Evolutionary conservation across 1,284 basidiomycete species (phyloP), one percentile per base, ranked within the genome.

Genomic region (Mycena sp.): DNA sequence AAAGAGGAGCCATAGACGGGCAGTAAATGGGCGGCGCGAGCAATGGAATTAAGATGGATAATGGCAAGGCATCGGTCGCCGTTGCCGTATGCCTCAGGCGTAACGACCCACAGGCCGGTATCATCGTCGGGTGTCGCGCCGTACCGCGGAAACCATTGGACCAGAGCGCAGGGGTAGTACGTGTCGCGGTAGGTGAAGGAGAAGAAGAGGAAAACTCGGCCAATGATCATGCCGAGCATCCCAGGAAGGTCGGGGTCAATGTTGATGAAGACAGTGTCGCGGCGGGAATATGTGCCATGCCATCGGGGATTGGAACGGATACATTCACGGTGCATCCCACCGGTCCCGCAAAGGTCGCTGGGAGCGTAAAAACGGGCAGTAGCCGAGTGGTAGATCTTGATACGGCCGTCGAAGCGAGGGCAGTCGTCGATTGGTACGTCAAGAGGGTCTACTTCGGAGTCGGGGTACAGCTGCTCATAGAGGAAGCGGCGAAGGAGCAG

Each of bases 11-110:
- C 71, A 7, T 61, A 57, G 41, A 57, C 25, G 2, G 68, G 61
- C 38, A 75, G 69, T 1, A 76, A 63, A 60, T 77, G 75, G 11
- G 69, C 65, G 4, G 32, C 66, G 1, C 67, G 69, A 7, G 72
- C 23, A 56, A 74, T 69, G 5, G 55, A 23, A 43, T 71, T 63
- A 7, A 73, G 12, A 38, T 67, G 67, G 44, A 74, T n/a, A 17
- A 52, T 28, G 5, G 35, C 35, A 2, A 52, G 26, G 32, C 49
- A 23, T 17, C 14, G 5, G 3, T 35, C 12, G 2, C 49, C 49
- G 23, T 50, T 38, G 11, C 35, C 14, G 19, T 50, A 17, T 3
- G 17, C 29, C 28, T 60, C 58, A 4, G 58, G 49, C 5, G 49
- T 37, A 23, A 60, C 30, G 7, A 53, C 38, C 58, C 58, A 60